Conservation (phyloP, 495 filamentous ascomycete species). For the Daldinia bambusicola region DNA sequence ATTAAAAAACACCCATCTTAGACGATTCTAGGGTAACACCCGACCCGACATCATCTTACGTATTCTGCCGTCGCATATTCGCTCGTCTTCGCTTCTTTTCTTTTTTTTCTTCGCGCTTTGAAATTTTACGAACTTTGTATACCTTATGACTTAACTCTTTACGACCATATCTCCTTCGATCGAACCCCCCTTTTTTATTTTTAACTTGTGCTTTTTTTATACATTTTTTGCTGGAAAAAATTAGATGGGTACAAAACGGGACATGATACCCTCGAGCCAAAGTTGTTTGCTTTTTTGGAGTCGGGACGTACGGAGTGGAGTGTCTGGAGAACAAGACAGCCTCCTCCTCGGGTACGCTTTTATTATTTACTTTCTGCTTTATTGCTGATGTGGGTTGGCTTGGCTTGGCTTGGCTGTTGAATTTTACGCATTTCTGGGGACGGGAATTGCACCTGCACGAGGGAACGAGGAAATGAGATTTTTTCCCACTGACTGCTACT, state of each 20-base stretch:
- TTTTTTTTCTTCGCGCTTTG: conserved; percentile 12
- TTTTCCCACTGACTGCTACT: background rate
- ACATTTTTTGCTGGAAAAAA: conserved; percentile 28
- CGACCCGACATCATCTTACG: conserved; percentile 25
- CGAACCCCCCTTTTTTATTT: background rate
- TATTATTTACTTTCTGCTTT: conserved; percentile 33
- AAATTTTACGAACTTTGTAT: conserved; percentile 26
- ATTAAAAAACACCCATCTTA: conserved; percentile 28
- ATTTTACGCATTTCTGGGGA: background rate
- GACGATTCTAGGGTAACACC: conserved; percentile 17
- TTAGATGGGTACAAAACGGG: conserved; percentile 41
- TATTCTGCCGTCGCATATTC: conserved; percentile 13
- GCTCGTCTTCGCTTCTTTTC: conserved; percentile 16
- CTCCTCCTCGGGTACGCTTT: conserved; percentile 2
- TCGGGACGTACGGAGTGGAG: conserved; percentile 17
- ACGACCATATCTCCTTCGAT: conserved; percentile 17
- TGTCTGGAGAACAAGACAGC: conserved; percentile 22
- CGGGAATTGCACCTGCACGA: background rate
- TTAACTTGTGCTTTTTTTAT: conserved; percentile 11
- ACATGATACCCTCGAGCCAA: conserved; percentile 43
- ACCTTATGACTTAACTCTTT: conserved; percentile 29
- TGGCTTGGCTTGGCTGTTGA: background rate
- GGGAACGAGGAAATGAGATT: conserved; percentile 3
- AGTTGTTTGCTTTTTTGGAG: conserved; percentile 33
- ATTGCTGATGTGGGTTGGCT: conserved; percentile 7